Evolutionary conservation across 1,139 yeast species (phyloP), one percentile per base, ranked within the genome.

Genomic region (Starmera stellimalicola): DNA sequence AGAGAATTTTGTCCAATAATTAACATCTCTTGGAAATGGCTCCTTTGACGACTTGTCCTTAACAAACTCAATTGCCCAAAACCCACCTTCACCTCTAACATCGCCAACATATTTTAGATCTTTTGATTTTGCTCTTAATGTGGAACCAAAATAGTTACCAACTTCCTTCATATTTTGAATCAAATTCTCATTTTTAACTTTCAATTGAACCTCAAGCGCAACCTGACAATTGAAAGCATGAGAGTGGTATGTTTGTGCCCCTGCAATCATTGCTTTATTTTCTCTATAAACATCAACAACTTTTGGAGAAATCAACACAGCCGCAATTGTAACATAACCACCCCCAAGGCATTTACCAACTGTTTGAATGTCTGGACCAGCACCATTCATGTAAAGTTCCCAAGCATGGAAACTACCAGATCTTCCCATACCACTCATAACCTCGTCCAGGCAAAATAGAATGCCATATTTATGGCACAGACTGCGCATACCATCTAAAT

Each of bases 371-470:
- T 75, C 81, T 35, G 81, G 82, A 19, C 71, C 77, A 30, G 61
- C 62, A 31, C 61, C 66, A 16, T 64, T 61, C 42, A 64, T 52
- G 55, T 60, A 71, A 38, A 61, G 63, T 40, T 70, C 73, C 75
- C 76, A 73, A 44, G 65, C 73, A 57, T 62, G 70, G 49, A 57
- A 63, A 40, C 57, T 52, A 37, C 73, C 73, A 48, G 62, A 57
- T 51, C 81, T 64, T 31, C 79, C 80, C 34, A 75, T 63, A 33
- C 81, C 81, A 52, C 79, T 73, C 80, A 74, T 74, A 31, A 74
- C 78, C 55, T 75, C 81, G 50, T 75, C 81, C 38, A 73, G 56
- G 58, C 70, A 63, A 52, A 75, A 61, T 35, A 75, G 49, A 27
- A 72, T 65, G 41, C 75, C 80, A 43, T 74, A 72, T 52, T 74